Percentiles rank a stretch among this genome's conserved stretches.
Conservation (phyloP, 2,329 filamentous ascomycete genomes). For the Colletotrichum endophyticum region DNA sequence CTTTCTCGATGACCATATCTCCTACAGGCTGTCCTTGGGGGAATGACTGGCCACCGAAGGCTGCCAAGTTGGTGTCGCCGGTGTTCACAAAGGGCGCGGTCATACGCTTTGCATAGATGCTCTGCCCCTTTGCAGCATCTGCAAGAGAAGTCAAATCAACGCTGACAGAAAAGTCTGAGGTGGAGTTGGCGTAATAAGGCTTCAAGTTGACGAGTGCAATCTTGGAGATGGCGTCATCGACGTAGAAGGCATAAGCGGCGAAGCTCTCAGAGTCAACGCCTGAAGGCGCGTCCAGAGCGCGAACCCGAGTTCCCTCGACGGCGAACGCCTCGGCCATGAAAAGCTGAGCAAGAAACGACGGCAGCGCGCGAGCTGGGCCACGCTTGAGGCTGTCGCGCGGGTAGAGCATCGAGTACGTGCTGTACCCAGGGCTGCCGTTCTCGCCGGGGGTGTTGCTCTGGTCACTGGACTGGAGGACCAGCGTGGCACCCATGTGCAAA, state of each 20-base stretch:
- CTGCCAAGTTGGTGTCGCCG: neutral
- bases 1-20: neutral
- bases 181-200: constrained; percentile 4
- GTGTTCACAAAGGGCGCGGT: constrained; percentile 9
- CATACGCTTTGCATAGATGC: neutral
- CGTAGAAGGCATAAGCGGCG: constrained; percentile 2
- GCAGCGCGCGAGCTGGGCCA: constrained; percentile 11
- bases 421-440: constrained; percentile 13
- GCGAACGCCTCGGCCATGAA: constrained; percentile 22
- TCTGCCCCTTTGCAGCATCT: neutral
- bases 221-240: neutral
- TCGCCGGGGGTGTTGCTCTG: constrained; percentile 18
- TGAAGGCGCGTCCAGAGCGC: neutral
- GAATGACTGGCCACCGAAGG: neutral
- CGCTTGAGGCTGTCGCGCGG: constrained; percentile 19
- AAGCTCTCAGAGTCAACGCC: neutral
- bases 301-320: neutral
- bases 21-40: neutral
- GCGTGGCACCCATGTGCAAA: constrained; percentile 30
- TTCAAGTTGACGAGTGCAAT: constrained; percentile 4
- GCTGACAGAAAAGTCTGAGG: neutral
- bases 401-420: constrained; percentile 23
- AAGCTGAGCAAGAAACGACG: constrained; percentile 11
- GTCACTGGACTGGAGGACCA: constrained; percentile 18
- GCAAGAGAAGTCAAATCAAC: neutral